These are phyloP conservation scores for Boletus semigastroideus DNA, from an alignment of 1,284 basidiomycete genomes.

Conservation along the genomic window DNA sequence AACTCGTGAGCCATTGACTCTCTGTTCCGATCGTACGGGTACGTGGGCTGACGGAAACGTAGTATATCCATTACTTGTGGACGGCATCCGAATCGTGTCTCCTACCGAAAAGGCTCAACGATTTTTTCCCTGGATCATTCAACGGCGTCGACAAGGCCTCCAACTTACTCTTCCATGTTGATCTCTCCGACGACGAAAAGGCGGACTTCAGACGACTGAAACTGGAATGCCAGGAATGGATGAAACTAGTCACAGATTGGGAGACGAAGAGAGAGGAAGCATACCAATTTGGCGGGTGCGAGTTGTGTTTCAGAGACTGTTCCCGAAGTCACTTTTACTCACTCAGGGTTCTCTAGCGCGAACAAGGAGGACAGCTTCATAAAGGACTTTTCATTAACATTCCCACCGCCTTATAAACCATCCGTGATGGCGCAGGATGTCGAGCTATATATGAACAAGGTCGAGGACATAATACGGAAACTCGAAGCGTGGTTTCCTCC, in stretches of 20 bases:
- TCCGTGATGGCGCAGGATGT: slow-evolving; percentile 15
- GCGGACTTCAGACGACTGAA: slow-evolving; percentile 25
- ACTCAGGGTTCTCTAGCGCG: slow-evolving; percentile 12
- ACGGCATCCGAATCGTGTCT: slow-evolving; percentile 31
- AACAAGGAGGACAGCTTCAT: slow-evolving; percentile 8
- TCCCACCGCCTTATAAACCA: slow-evolving; percentile 19
- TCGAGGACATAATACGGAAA: slow-evolving; percentile 26
- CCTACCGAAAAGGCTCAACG: slow-evolving; percentile 39
- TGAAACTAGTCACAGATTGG: slow-evolving; percentile 31
- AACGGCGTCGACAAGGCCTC: slow-evolving; percentile 21
- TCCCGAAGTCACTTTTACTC: neutral
- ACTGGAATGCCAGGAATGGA: slow-evolving; percentile 22
- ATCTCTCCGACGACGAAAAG: slow-evolving; percentile 33
- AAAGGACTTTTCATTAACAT: slow-evolving; percentile 23
- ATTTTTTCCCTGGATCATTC: slow-evolving; percentile 42
- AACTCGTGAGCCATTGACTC: slow-evolving; percentile 15
- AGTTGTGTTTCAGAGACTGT: neutral
- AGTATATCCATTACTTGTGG: slow-evolving; percentile 42
- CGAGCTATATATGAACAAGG: slow-evolving; percentile 23
- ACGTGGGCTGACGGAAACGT: neutral
- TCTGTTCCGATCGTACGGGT: neutral
- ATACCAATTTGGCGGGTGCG: slow-evolving; percentile 21
- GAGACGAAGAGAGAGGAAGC: slow-evolving; percentile 21
- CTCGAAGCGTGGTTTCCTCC: slow-evolving; percentile 29
- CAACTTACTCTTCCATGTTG: slow-evolving; percentile 31